These are phyloP conservation scores for Tylopilus balloui DNA, from an alignment of 768 basidiomycete genomes.

Conservation along the genomic window DNA sequence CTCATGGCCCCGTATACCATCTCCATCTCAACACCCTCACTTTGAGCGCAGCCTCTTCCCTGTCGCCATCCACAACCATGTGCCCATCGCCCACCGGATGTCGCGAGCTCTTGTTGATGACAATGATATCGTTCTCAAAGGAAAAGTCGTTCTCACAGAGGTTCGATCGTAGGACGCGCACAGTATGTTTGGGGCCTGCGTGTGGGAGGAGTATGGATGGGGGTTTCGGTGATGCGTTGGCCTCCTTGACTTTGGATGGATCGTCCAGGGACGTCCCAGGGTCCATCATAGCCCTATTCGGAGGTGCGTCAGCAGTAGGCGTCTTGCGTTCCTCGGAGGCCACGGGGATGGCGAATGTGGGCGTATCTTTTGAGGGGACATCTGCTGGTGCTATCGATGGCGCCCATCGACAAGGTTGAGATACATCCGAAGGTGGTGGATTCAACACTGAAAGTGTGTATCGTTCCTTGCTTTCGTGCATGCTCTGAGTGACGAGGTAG, in stretches of 20 bases:
- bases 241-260: not conserved
- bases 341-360: not conserved
- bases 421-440: not conserved
- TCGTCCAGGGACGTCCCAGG: not conserved
- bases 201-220: not conserved
- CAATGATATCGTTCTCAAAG: slow-evolving; percentile 20
- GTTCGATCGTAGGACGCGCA: slow-evolving; percentile 15
- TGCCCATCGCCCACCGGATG: slow-evolving; percentile 2
- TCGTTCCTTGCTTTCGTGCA: slow-evolving; percentile 6
- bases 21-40: slow-evolving; percentile 29
- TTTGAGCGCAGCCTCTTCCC: slow-evolving; percentile 6
- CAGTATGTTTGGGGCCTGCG: not conserved
- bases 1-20: slow-evolving; percentile 16
- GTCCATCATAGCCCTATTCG: not conserved
- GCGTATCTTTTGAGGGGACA: slow-evolving; percentile 3
- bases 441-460: slow-evolving; percentile 21
- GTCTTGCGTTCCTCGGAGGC: not conserved
- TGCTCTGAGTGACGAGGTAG: slow-evolving; percentile 17
- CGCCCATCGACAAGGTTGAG: not conserved
- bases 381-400: not conserved
- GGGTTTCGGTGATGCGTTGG: not conserved
- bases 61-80: slow-evolving; percentile 14
- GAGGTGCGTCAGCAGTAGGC: not conserved
- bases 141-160: slow-evolving; percentile 19
- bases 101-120: slow-evolving; percentile 7